Conservation (phyloP, 495 filamentous ascomycete species). For the Podospora australis region DNA sequence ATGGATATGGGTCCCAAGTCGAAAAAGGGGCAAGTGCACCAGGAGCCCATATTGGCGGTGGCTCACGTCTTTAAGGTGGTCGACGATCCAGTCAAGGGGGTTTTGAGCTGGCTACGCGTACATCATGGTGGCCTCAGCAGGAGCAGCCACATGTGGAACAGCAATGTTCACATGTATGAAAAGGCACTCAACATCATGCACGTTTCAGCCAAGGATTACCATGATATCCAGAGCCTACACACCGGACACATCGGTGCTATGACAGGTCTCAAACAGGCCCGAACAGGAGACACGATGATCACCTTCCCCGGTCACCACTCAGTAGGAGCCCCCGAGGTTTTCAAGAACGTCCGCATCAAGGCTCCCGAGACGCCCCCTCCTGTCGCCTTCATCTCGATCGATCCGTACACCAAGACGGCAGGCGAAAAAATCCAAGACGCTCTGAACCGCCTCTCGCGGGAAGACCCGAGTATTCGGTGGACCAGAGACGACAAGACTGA, state of each 20-base stretch:
- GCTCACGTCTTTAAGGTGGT: conserved; percentile 97
- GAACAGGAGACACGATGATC: conserved; percentile 90
- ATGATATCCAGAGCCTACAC: conserved; percentile 72
- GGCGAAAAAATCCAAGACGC: conserved; percentile 72
- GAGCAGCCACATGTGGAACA: conserved; percentile 76
- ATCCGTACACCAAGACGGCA: conserved; percentile 71
- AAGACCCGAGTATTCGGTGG: conserved; percentile 91
- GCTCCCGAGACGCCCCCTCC: conserved; percentile 87
- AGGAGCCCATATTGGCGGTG: conserved; percentile 54
- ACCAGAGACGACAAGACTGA: conserved; percentile 82
- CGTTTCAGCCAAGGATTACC: conserved; percentile 85
- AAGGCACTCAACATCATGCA: conserved; percentile 73
- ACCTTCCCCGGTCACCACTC: conserved; percentile 51
- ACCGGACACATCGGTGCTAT: conserved; percentile 96
- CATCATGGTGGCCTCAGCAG: conserved; percentile 77
- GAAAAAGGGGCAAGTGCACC: conserved; percentile 36
- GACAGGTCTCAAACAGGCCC: conserved; percentile 76
- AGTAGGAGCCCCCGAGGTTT: conserved; percentile 47
- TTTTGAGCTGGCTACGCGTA: conserved; percentile 86
- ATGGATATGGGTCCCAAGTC: conserved; percentile 45
- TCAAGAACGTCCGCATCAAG: conserved; percentile 73
- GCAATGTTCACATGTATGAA: conserved; percentile 76
- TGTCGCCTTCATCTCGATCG: conserved; percentile 91
- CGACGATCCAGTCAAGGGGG: conserved; percentile 75
- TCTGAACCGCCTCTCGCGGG: conserved; percentile 69